Conservation (phyloP, 495 filamentous ascomycete species). For the Chlorociboria aeruginascens region DNA sequence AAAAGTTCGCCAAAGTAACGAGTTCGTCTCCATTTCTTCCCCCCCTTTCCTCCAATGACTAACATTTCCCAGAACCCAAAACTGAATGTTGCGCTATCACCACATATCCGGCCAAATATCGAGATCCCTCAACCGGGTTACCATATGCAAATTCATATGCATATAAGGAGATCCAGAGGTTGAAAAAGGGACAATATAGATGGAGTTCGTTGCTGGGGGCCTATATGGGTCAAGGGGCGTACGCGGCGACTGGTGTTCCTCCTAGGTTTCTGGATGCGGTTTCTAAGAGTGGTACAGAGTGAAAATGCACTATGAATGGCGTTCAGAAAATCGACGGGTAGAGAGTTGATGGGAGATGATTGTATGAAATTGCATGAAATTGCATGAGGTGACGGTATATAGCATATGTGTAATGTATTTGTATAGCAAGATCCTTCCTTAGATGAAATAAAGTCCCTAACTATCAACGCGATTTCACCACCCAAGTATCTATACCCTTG, state of each 20-base stretch:
- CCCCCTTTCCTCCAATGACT: constrained; percentile 7
- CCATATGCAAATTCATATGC: constrained; percentile 65
- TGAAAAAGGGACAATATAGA: constrained; percentile 51
- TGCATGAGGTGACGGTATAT: no score
- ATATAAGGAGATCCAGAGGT: constrained; percentile 57
- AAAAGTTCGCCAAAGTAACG: constrained; percentile 38
- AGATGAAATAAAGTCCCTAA: no score
- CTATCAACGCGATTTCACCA: no score
- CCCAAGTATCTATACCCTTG: no score
- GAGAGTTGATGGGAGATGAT: no score
- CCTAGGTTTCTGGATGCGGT: constrained; percentile 41
- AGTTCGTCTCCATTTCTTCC: constrained; percentile 26
- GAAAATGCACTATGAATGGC: no score
- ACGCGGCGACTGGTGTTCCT: constrained; percentile 56
- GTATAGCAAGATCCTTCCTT: no score
- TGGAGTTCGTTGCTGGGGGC: constrained; percentile 68
- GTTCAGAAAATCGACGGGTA: no score
- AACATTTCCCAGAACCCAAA: constrained; percentile 26
- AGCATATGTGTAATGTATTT: no score
- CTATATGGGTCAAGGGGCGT: constrained; percentile 52
- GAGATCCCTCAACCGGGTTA: constrained; percentile 65
- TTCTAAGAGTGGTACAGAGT: no score
- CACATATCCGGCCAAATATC: constrained; percentile 61
- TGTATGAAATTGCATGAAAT: no score
- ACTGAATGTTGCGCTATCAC: constrained; percentile 59